Conservation (phyloP, 306 rosid genomes). For the Cucumis cinereus region DNA sequence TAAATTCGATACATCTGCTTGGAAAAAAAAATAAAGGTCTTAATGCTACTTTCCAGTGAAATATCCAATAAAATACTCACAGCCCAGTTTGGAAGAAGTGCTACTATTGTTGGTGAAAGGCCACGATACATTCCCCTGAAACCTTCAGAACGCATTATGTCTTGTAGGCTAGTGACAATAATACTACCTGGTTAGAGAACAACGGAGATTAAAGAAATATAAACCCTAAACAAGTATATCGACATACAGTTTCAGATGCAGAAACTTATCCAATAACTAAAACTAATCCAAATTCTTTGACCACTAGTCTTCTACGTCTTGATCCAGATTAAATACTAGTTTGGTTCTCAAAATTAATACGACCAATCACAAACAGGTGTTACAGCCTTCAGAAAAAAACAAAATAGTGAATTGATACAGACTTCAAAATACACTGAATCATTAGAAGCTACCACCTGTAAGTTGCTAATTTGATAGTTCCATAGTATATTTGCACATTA, state of each 20-base stretch:
- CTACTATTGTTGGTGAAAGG: conserved; percentile 89
- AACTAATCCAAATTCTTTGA: not conserved
- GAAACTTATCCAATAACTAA: not conserved
- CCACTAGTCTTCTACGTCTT: not conserved
- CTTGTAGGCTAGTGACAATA: conserved; percentile 52
- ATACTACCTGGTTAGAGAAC: conserved; percentile 51
- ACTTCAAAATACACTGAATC: not conserved
- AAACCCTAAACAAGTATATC: not conserved
- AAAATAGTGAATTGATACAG: not conserved
- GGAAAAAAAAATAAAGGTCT: not conserved
- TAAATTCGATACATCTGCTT: not conserved
- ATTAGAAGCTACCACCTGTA: not conserved
- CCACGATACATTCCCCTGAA: conserved; percentile 87
- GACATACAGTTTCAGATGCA: not conserved
- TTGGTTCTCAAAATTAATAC: not conserved
- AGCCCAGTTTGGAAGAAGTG: conserved; percentile 96
- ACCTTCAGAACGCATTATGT: conserved; percentile 72
- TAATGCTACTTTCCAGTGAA: not conserved
- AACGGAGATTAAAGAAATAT: not conserved
- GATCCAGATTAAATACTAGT: not conserved
- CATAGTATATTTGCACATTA: not conserved
- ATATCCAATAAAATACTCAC: conserved; percentile 42
- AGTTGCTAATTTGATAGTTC: not conserved
- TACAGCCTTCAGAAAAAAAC: not conserved
- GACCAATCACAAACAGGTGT: not conserved